Evolutionary conservation across 1,284 basidiomycete genomes (phyloP), one percentile per base, ranked within the genome.

Genomic region (Trichosporon faecale): DNA sequence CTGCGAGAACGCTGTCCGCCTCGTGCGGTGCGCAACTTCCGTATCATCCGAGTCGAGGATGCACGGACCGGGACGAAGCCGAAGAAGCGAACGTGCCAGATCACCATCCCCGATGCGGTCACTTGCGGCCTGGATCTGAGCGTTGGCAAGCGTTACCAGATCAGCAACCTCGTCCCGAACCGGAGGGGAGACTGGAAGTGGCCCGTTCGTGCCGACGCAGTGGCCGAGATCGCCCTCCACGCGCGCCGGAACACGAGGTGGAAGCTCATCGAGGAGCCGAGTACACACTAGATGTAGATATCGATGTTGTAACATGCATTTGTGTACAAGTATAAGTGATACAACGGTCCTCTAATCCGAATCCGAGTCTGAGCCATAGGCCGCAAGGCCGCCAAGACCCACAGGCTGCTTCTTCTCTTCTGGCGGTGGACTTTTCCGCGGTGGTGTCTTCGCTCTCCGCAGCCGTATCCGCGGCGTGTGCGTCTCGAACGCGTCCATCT

Each of bases 41-140:
- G 94, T 25, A 89, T 97, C 3, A 82, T 95, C 8, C 85, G 90
- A 14, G 87, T 92, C 23, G 85, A 88, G 72, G 96, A 98, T 79
- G 89, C 90, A 6, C 85, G 84, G 31, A 88, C 87, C 37, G 76
- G 77, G 0, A 85, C 85, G 70, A 84, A 85, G 71, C 86, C 87
- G 16, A 84, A 86, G 4, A 85, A 52, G 44, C 87, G 92, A 18
- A 85, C 83, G 0, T 93, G 88, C 0, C 91, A 93, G 78, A 76
- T 97, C 64, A 95, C 91, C 0, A 87, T 94, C 0, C 95, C 93
- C 93, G 92, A 96, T 76, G 89, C 89, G 1, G 83, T 89, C 4
- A 85, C 83, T 9, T 75, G 91, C 33, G 84, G 84, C 11, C 89
- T 88, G 7, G 79, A 85, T 2, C 88, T 95, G 74, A 83, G 85